Conservation (phyloP, 441 rosid genomes). For the Kokia cookei region DNA sequence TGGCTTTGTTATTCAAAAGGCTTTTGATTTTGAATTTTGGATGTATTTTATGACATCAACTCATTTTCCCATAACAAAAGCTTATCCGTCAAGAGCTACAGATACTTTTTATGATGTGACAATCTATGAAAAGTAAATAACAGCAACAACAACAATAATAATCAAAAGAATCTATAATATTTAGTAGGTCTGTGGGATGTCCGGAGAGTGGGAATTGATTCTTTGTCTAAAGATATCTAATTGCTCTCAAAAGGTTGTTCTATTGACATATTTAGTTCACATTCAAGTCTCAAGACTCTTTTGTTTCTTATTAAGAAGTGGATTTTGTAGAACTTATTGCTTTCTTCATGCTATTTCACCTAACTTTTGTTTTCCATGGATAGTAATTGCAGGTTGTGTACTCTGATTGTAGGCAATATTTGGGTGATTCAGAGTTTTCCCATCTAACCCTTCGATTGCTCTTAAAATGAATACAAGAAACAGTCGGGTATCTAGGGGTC, state of each 20-base stretch:
- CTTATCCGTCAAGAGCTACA: background rate
- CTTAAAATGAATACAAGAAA: conserved; percentile 59
- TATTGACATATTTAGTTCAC: background rate
- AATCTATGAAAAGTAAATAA: background rate
- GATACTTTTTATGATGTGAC: background rate
- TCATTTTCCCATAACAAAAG: background rate
- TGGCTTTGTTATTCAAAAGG: background rate
- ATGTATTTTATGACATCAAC: background rate
- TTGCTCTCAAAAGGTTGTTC: background rate
- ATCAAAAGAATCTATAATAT: background rate
- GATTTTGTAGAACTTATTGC: background rate
- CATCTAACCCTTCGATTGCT: conserved; percentile 16
- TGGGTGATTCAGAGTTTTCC: conserved; percentile 36
- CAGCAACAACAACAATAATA: too few relatives aligned
- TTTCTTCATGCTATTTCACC: background rate
- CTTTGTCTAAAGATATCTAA: background rate
- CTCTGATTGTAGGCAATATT: conserved; percentile 10
- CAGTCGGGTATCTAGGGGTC: conserved; percentile 44
- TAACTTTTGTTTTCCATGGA: background rate
- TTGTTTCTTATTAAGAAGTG: background rate
- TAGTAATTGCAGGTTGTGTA: background rate
- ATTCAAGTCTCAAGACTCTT: background rate
- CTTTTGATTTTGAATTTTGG: background rate
- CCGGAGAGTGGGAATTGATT: background rate
- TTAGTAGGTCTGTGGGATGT: background rate